A percentile compares a stretch with the other conserved stretches of the same genome.
These are phyloP conservation scores for Leccinum fallax DNA, from an alignment of 1,284 basidiomycete genomes.

Conservation along the genomic window DNA sequence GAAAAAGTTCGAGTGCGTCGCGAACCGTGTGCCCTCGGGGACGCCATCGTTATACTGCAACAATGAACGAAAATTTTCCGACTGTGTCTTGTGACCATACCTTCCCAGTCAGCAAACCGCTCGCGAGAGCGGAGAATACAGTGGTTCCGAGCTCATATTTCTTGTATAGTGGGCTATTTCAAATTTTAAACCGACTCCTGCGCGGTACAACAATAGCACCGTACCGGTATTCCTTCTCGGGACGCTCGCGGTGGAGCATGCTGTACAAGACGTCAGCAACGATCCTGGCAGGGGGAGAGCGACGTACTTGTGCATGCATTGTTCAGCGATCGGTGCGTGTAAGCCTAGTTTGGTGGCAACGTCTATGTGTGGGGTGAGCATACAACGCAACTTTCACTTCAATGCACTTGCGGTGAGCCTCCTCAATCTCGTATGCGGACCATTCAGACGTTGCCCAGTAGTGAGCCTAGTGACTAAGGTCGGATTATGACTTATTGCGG, in stretches of 20 bases:
- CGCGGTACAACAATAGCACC: not conserved
- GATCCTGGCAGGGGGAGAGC: not conserved
- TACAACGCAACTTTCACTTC: not conserved
- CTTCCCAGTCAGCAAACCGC: constrained; percentile 54
- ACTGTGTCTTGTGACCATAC: constrained; percentile 13
- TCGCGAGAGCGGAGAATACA: constrained; percentile 60
- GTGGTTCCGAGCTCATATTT: constrained; percentile 45
- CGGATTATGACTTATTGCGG: not conserved
- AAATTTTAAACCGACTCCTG: constrained; percentile 5
- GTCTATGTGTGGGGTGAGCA: constrained; percentile 27
- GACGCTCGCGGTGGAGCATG: constrained; percentile 50
- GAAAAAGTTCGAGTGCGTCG: constrained; percentile 51
- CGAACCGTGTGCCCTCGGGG: constrained; percentile 56
- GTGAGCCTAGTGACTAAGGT: constrained; percentile 34
- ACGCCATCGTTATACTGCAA: constrained; percentile 40
- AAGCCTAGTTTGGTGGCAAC: constrained; percentile 56
- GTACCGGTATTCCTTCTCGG: constrained; percentile 55
- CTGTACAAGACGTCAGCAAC: constrained; percentile 13
- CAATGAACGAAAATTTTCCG: constrained; percentile 3
- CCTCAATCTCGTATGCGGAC: constrained; percentile 52
- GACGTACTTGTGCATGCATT: constrained; percentile 48
- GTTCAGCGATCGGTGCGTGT: constrained; percentile 58
- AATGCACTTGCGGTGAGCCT: constrained; percentile 43
- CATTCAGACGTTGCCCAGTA: constrained; percentile 60
- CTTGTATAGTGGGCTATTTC: constrained; percentile 36